Evolutionary conservation across 2,329 filamentous ascomycete genomes (phyloP), one percentile per base, ranked within the genome.

Genomic region (Nigrospora osmanthi): DNA sequence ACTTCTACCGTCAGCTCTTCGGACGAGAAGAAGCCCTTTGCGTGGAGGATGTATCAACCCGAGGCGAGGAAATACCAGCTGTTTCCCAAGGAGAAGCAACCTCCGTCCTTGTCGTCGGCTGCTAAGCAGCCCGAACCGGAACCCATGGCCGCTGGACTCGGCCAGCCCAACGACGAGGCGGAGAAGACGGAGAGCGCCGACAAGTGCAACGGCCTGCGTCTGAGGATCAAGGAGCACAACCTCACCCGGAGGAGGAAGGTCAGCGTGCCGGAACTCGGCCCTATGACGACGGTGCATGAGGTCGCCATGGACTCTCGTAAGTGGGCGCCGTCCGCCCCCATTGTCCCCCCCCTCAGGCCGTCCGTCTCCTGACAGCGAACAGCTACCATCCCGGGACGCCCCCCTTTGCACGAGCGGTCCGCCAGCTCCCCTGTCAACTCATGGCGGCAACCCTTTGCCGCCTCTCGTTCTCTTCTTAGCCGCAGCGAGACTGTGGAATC

Each of bases 251-350:
- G 81, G 54, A 74, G 80, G 50, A 85, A 85, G 57, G 67, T 78
- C 53, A 83, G 76, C 61, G 75, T 82, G 13, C 76, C 79, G 11
- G 82, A 85, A 49, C 61, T 83, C 40, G 81, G 78, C 2, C 79
- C 78, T 32, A 82, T 84, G 80, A 83, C 80, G 6, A 84, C 81
- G 2, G 81, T 85, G 13, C 80, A 84, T 51, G 81, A 85, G 57
- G 64, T 75, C 40, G 62, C 78, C 42, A 84, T 85, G 80, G 82
- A 86, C 63, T 85, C 82, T 55, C 82, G 82, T 86, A 69, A 68
- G 81, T 69, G 42, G 28, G 40, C 40, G 15, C 23, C 36, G 30
- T 49, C 52, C 36, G 37, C 13, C 6, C 30, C 31, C 41, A 48
- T 44, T 42, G 23, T 28, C 23, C 23, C 7, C 7, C n/a, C n/a